These are phyloP conservation scores for Ophiorrhiza pumila DNA, from an alignment of 257 asterid genomes.

Conservation along the genomic window DNA sequence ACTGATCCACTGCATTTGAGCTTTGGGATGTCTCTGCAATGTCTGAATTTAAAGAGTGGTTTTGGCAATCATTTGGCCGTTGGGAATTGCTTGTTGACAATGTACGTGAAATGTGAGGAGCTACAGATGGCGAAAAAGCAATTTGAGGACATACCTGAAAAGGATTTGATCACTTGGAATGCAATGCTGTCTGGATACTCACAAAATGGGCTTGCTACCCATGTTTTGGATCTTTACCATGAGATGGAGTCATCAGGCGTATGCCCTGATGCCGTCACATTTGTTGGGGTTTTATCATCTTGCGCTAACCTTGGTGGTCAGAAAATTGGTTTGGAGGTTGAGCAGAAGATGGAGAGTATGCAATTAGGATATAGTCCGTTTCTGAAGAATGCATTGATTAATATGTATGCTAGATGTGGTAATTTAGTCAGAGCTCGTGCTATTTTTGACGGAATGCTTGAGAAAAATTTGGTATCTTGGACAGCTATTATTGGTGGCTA, in stretches of 20 bases:
- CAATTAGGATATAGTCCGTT: conserved; percentile 50
- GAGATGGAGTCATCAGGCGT: conserved; percentile 53
- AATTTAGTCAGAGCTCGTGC: conserved; percentile 59
- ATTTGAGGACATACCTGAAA: conserved; percentile 50
- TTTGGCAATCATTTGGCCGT: conserved; percentile 45
- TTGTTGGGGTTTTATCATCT: conserved; percentile 73
- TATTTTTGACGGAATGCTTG: conserved; percentile 53
- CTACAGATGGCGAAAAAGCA: conserved; percentile 48
- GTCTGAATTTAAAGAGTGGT: conserved; percentile 48
- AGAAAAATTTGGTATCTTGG: conserved; percentile 83
- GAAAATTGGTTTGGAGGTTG: conserved; percentile 62
- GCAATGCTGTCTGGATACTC: conserved; percentile 92
- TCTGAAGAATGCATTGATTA: conserved; percentile 69
- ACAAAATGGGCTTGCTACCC: conserved; percentile 63
- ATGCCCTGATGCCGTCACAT: conserved; percentile 73
- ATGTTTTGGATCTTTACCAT: conserved; percentile 63
- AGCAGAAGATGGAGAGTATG: conserved; percentile 35
- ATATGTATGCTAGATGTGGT: conserved; percentile 90
- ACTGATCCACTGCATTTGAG: conserved; percentile 35
- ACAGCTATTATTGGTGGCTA: conserved; percentile 84
- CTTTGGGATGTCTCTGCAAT: conserved; percentile 64
- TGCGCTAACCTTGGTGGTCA: conserved; percentile 85
- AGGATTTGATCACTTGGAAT: conserved; percentile 83
- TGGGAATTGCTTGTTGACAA: conserved; percentile 70
- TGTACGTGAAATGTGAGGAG: conserved; percentile 70